Evolutionary conservation across 371 early-diverging fungal genomes (phyloP), one percentile per base, ranked within the genome.

Genomic region (Parasitella parasitica): DNA sequence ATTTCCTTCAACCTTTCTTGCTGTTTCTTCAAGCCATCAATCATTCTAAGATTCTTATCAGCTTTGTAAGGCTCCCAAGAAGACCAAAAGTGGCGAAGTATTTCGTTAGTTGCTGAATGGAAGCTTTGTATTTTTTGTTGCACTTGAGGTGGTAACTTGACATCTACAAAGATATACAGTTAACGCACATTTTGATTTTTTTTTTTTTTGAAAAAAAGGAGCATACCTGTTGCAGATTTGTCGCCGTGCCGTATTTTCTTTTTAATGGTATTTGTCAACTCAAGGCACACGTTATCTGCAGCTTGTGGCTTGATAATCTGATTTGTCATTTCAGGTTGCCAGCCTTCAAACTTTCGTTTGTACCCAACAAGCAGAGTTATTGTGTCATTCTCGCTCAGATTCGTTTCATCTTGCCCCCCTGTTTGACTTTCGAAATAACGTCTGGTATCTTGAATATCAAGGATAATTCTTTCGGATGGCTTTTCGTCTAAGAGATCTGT

Each of bases 381-480:
- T 36, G 68, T 72, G 16, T 72, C 69, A 12, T 69, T 51, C 54
- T 75, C 66, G 9, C 30, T 69, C 11, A 78, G 27, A 7, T 63
- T 61, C 18, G 54, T 27, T 12, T 67, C 43, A 43, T 72, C 71
- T 9, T 54, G 52, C 15, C 64, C 78, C 6, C 78, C 77, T 46
- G 82, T 82, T 69, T 91, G 90, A 71, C 89, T 91, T 63, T 91
- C 89, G 68, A 91, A 91, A 59, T 94, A 92, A 13, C 89, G 84
- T 41, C 83, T 68, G 48, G 88, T 83, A 72, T 94, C 92, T 54
- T 87, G 84, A 55, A 94, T 92, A 57, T 90, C 84, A 15, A 94
- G 70, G 7, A 80, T 60, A 16, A 86, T 81, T 38, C 71, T 79
- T 16, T 82, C 80, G 24, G 81, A 70, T 6, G 82, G 80, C 7